These are phyloP conservation scores for Leptodontidium sp. DNA, from an alignment of 2,329 filamentous ascomycete species.

Conservation along the genomic window DNA sequence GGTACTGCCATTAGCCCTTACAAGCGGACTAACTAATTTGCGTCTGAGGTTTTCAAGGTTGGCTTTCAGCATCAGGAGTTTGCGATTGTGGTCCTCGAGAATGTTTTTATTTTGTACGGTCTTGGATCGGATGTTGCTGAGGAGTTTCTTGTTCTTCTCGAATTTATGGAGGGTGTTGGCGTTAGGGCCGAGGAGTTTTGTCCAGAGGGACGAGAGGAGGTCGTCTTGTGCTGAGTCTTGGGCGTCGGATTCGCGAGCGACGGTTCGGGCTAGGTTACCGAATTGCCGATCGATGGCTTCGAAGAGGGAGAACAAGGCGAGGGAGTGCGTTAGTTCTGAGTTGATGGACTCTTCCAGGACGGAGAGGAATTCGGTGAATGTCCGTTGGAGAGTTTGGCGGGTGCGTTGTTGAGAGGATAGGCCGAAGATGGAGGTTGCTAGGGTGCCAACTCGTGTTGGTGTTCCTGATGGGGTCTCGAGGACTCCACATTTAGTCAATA, in stretches of 20 bases:
- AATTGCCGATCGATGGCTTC: conserved; percentile 92
- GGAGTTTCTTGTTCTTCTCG: conserved; percentile 84
- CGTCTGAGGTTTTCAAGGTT: conserved; percentile 85
- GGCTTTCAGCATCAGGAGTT: conserved; percentile 83
- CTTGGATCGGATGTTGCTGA: conserved; percentile 80
- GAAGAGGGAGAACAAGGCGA: conserved; percentile 87
- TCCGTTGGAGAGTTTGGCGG: conserved; percentile 80
- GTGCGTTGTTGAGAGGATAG: conserved; percentile 83
- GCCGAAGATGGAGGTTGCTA: conserved; percentile 80
- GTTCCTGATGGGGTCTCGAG: conserved; percentile 62
- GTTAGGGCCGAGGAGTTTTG: conserved; percentile 80
- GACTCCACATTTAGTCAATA: conserved; percentile 71
- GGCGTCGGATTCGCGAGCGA: conserved; percentile 81
- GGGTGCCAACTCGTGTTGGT: conserved; percentile 72
- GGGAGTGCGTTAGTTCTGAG: conserved; percentile 81
- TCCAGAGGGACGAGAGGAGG: conserved; percentile 85
- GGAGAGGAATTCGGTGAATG: conserved; percentile 86
- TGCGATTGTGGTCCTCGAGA: conserved; percentile 85
- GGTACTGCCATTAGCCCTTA: conserved; percentile 73
- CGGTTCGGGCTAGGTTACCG: conserved; percentile 83
- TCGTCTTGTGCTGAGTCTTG: conserved; percentile 85
- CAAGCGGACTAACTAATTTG: conserved; percentile 85
- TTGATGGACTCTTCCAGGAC: conserved; percentile 91
- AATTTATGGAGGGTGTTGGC: conserved; percentile 83
- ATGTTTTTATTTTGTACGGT: conserved; percentile 89